Evolutionary conservation across 2,329 filamentous ascomycete genomes (phyloP).

Genomic region (Penicillium brasilianum): DNA sequence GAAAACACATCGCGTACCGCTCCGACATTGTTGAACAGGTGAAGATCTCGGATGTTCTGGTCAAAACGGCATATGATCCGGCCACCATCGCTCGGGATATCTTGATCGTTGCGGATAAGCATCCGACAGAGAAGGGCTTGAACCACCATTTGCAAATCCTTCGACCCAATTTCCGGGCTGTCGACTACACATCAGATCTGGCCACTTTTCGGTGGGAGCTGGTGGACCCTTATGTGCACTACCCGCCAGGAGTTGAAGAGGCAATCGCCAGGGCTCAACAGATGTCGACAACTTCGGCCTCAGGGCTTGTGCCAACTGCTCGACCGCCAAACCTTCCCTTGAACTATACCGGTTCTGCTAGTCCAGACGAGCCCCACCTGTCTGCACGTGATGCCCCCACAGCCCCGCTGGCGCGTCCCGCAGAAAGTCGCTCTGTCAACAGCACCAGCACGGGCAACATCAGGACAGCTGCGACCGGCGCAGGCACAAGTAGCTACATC

Average conservation of each 20-base stretch:
- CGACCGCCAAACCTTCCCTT: not conserved
- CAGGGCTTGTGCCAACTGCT: not conserved
- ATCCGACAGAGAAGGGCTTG: constrained; percentile 62
- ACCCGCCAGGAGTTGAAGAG: not conserved
- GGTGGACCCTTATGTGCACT: constrained; percentile 50
- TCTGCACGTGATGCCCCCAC: constrained; percentile 12
- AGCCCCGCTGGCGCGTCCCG: constrained; percentile 7
- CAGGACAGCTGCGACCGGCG: not conserved
- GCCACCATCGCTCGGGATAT: constrained; percentile 68
- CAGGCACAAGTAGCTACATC: not conserved
- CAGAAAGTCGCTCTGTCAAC: not conserved
- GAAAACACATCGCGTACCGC: constrained; percentile 36
- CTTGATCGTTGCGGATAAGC: constrained; percentile 64
- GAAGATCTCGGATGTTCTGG: constrained; percentile 41
- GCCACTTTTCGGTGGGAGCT: constrained; percentile 66
- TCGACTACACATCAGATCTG: constrained; percentile 58
- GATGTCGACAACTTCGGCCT: not conserved
- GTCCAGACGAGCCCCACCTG: not conserved
- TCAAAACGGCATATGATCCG: constrained; percentile 62
- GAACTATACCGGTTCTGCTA: too few species aligned
- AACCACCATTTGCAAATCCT: constrained; percentile 64
- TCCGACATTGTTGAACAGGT: constrained; percentile 52
- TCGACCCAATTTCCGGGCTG: constrained; percentile 46
- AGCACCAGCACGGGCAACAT: not conserved
- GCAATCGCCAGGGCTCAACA: not conserved